Evolutionary conservation across 139 green algal genomes (phyloP).

Genomic region (Chlamydomonas sphaeroides): DNA sequence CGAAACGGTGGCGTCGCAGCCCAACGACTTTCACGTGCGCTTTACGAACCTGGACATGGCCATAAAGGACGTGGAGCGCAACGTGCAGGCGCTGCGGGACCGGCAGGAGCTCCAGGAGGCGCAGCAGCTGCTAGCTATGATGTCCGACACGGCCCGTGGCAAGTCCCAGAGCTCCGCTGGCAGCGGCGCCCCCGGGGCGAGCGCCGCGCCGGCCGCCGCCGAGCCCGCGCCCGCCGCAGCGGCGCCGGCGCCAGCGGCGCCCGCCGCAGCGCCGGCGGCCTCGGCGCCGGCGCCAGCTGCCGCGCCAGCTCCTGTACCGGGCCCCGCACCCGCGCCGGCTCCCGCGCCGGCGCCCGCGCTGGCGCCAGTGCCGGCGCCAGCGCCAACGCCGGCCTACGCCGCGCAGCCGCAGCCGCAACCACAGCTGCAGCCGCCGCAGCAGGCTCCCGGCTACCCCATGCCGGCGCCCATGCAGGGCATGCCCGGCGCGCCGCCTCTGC

Average conservation of each 20-base stretch:
- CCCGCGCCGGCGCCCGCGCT: conserved; percentile 3
- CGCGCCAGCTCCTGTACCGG: conserved; percentile 1
- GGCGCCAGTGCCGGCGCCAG: neutral
- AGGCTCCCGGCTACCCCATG: neutral
- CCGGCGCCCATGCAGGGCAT: conserved; percentile 15
- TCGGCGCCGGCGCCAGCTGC: neutral
- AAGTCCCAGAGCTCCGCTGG: neutral
- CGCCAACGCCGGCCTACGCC: neutral
- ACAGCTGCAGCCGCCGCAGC: neutral
- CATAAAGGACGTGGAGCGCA: conserved; percentile 65
- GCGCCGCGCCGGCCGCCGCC: conserved; percentile 7
- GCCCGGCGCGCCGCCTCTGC: conserved; percentile 8
- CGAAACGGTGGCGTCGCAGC: conserved; percentile 47
- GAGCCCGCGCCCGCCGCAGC: conserved; percentile 25
- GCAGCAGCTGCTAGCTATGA: conserved; percentile 62
- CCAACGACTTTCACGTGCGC: conserved; percentile 10
- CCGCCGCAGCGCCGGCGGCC: conserved; percentile 18
- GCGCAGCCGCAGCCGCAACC: neutral
- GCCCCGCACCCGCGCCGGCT: conserved; percentile 9
- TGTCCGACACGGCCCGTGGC: conserved; percentile 24
- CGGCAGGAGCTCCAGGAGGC: conserved; percentile 71
- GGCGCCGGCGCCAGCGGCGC: neutral
- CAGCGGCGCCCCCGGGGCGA: neutral
- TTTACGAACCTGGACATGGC: conserved; percentile 60
- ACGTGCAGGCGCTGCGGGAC: conserved; percentile 70